Base-by-base conservation (phyloP, 2,329 filamentous ascomycete species). In the Phoma herbarum region DNA sequence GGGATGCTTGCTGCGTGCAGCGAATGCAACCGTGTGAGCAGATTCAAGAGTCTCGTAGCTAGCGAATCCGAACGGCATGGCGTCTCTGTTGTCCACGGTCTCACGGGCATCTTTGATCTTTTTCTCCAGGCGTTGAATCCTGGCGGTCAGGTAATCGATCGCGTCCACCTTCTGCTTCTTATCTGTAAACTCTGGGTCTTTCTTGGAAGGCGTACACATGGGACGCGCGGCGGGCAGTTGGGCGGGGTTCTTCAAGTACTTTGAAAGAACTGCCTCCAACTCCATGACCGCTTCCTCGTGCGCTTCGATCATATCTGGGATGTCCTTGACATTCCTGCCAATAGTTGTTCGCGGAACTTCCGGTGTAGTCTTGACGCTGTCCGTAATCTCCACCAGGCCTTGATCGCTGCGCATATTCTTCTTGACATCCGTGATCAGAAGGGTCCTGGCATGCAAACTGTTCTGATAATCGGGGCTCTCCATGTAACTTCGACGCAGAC, bases 21-120 rank as follows among this genome's bases (percentile, higher is more conserved):
- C 85, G 77, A 90, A 96, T 11, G 93, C 95, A 62, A 96, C 93
- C 20, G 86, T 86, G 72, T 99, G 95, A 0, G 95, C 92, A 68
- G 96, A 91, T 57, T 88, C 84, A 54, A 99, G 96, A 41, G 89
- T 89, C 41, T 94, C 88, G 79, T 95, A 99, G 69, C 92, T 97
- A 9, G 94, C 93, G 74, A 99, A 99, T 0, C 95, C 95, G 72
- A 93, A 99, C 0, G 92, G 85, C 85, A 96, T 90, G 16, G 93
- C 90, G 73, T 94, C 92, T 48, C 93, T 88, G 75, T 89, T 92
- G 77, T 98, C 94, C 8, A 99, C 88, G 1, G 88, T 88, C 37
- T 87, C 85, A 12, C 95, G 88, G 1, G 93, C 90, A 62, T 95
- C 88, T 72, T 90, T 92, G 77, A 99, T 93, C 72, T 96, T 87